Evolutionary conservation across 805 yeast species (phyloP).

Genomic region (Saturnispora serradocipensis): DNA sequence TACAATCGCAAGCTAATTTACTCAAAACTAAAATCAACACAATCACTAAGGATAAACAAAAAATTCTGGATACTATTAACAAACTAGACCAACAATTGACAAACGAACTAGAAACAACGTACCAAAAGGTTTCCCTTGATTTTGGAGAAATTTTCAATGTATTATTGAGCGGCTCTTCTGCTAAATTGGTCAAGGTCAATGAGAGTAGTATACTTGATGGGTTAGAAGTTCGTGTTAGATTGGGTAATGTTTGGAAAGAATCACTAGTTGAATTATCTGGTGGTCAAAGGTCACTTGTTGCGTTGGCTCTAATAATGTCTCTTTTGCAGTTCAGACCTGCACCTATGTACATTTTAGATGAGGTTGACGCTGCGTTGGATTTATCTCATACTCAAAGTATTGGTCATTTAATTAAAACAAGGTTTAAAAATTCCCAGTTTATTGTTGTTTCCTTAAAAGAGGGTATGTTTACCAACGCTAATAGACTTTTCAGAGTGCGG

Average conservation of each 20-base stretch:
- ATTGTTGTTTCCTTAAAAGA: slow-evolving; percentile 95
- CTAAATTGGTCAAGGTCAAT: slow-evolving; percentile 77
- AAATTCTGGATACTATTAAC: slow-evolving; percentile 79
- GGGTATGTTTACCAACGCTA: slow-evolving; percentile 97
- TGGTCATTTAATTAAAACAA: slow-evolving; percentile 90
- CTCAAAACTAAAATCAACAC: slow-evolving; percentile 74
- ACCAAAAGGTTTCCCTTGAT: slow-evolving; percentile 78
- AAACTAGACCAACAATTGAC: slow-evolving; percentile 80
- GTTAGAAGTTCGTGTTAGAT: slow-evolving; percentile 76
- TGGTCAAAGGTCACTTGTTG: slow-evolving; percentile 93
- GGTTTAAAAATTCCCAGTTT: slow-evolving; percentile 93
- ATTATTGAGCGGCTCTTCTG: slow-evolving; percentile 79
- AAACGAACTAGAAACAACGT: slow-evolving; percentile 73
- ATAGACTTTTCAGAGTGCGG: slow-evolving; percentile 83
- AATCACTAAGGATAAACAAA: slow-evolving; percentile 79
- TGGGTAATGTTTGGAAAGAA: slow-evolving; percentile 94
- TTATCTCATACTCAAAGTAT: slow-evolving; percentile 95
- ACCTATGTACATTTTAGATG: slow-evolving; percentile 95
- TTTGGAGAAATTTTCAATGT: slow-evolving; percentile 88
- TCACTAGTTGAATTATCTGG: slow-evolving; percentile 92
- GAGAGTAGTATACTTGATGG: slow-evolving; percentile 83
- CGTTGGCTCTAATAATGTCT: slow-evolving; percentile 86
- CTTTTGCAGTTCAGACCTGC: slow-evolving; percentile 93
- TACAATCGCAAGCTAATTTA: slow-evolving; percentile 76
- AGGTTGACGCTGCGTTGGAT: slow-evolving; percentile 97